Evolutionary conservation across 2,329 filamentous ascomycete species (phyloP), one percentile per base, ranked within the genome.

Genomic region (Talaromyces rugulosus): DNA sequence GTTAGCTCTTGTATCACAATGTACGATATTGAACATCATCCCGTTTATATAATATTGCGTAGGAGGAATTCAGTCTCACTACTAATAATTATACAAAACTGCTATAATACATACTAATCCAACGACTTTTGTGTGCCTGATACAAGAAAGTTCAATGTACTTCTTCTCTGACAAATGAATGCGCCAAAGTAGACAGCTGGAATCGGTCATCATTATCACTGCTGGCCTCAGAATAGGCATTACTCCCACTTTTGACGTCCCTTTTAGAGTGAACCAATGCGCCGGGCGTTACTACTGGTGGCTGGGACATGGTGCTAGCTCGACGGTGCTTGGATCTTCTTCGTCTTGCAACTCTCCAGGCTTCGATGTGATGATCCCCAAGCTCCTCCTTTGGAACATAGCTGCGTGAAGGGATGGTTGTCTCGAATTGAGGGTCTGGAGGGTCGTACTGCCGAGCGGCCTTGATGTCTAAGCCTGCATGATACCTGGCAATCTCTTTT

Each of bases 361-460:
- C 59, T 36, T 64, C 65, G n/a, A 61, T 58, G 33, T 62, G 56
- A 30, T 64, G 58, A 36, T 65, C 58, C 14, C 65, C 65, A 33
- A 65, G 28, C 53, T 65, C 56, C 28, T 66, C 65, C 47, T 64
- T 62, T 52, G 56, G 51, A 9, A 51, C 61, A 56, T 64, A n/a
- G 30, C 55, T 47, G 58, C 64, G 53, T 59, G 59, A 56, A 58
- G 63, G 56, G 5, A 60, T 28, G n/a, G 61, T 59, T 60, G 18
- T 56, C 28, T 68, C 67, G 9, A 66, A 66, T 44, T 64, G 63
- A 7, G 66, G 63, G 56, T 65, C 62, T 30, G 51, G 42, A 33
- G 61, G 44, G 1, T 61, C 50, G 34, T 65, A 59, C 30, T 59
- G 61, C 12, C 58, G 64, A 28, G 64, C 65, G 31, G 62, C 63